Evolutionary conservation across 768 basidiomycete genomes (phyloP).

Genomic region (Thelephora ganbajun): DNA sequence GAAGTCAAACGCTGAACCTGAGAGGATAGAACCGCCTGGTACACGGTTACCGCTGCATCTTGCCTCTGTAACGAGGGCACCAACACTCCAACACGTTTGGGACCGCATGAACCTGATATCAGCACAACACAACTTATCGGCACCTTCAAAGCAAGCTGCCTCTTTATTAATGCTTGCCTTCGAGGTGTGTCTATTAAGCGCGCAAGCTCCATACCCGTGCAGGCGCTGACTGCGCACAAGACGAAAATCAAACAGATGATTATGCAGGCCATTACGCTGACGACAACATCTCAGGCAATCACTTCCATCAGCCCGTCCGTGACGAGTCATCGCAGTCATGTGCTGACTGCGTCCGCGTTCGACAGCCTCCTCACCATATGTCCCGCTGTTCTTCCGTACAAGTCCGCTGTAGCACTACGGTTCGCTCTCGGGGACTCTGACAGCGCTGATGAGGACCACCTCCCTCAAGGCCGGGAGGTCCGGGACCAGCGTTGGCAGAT

Average conservation of each 20-base stretch:
- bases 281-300: conserved; percentile 62
- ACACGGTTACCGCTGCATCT: conserved; percentile 59
- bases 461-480: conserved; percentile 38
- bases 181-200: conserved; percentile 35
- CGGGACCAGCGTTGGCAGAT: conserved; percentile 67
- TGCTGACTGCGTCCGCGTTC: conserved; percentile 58
- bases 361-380: conserved; percentile 67
- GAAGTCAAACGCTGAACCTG: neutral
- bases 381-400: conserved; percentile 66
- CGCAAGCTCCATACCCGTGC: neutral
- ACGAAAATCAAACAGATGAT: conserved; percentile 77
- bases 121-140: conserved; percentile 55
- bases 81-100: conserved; percentile 62
- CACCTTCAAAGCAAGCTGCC: conserved; percentile 49
- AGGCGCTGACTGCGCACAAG: conserved; percentile 20
- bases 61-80: conserved; percentile 58
- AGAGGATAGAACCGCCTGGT: conserved; percentile 45
- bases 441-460: conserved; percentile 34
- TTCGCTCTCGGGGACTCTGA: conserved; percentile 45
- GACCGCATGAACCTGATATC: conserved; percentile 74
- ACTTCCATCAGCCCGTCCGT: conserved; percentile 56
- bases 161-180: conserved; percentile 64
- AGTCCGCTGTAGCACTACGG: conserved; percentile 64
- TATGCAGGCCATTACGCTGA: conserved; percentile 65
- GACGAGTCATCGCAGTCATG: conserved; percentile 19